Conservation (phyloP, 2,329 filamentous ascomycete genomes). For the Dactylonectria macrodidyma region DNA sequence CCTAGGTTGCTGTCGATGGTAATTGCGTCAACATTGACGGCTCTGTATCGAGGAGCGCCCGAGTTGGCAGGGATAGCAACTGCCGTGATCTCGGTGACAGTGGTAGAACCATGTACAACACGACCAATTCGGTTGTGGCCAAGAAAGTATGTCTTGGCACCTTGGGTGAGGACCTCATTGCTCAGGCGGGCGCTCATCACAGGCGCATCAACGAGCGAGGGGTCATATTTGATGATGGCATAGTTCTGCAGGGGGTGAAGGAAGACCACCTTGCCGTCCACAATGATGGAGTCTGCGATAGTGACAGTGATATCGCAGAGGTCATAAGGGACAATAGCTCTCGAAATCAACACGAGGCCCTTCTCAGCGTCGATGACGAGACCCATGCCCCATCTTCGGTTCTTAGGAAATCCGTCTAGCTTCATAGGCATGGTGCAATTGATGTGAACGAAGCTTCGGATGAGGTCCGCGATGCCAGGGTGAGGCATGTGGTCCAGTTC, state of each 20-base stretch:
- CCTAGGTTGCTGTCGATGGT: conserved; percentile 95
- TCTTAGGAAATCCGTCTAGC: conserved; percentile 96
- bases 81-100: conserved; percentile 96
- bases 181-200: conserved; percentile 91
- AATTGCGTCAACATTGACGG: conserved; percentile 96
- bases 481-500: conserved; percentile 90
- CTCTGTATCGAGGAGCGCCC: conserved; percentile 91
- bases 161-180: conserved; percentile 87
- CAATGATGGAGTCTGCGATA: conserved; percentile 95
- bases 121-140: conserved; percentile 98
- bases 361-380: conserved; percentile 98
- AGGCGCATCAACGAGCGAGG: conserved; percentile 91
- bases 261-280: conserved; percentile 95
- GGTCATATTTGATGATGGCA: conserved; percentile 94
- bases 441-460: conserved; percentile 95
- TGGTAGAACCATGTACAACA: conserved; percentile 93
- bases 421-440: conserved; percentile 95
- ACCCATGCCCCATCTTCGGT: conserved; percentile 94
- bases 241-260: conserved; percentile 98
- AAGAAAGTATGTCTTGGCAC: conserved; percentile 94
- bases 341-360: conserved; percentile 92
- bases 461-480: conserved; percentile 91
- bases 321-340: conserved; percentile 95
- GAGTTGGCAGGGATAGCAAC: conserved; percentile 96
- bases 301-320: conserved; percentile 97